A percentile compares a stretch with the other conserved stretches of the same genome.
phyloP scores from a whole-genome alignment of 495 filamentous ascomycete genomes.

The Evernia prunastri region DNA sequence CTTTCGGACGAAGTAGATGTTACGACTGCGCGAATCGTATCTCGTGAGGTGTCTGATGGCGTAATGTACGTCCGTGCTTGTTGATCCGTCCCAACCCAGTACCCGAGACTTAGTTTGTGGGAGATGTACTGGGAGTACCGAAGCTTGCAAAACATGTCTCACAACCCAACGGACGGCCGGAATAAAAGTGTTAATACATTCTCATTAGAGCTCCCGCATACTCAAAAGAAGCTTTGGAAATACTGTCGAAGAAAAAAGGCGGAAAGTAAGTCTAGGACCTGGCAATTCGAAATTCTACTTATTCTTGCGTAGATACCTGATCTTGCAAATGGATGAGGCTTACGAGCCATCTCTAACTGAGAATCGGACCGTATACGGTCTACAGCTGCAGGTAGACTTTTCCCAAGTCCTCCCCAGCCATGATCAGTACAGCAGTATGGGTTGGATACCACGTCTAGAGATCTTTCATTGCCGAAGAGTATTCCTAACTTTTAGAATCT shows the following conservation, averaged over 20 bases:
- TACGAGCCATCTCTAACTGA: constrained; percentile 74
- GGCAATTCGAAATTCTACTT: background rate
- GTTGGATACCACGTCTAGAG: background rate
- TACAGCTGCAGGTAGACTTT: constrained; percentile 51
- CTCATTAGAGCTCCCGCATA: constrained; percentile 58
- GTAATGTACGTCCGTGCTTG: background rate
- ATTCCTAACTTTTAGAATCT: background rate
- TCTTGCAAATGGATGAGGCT: constrained; percentile 76
- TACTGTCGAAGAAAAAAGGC: constrained; percentile 96
- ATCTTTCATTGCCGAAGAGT: background rate
- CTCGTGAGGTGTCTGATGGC: constrained; percentile 87
- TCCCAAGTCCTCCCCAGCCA: background rate
- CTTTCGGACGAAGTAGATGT: constrained; percentile 84
- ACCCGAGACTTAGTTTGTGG: background rate
- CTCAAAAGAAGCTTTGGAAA: constrained; percentile 73
- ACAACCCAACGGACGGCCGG: too few species aligned
- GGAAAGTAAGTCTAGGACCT: constrained; percentile 53
- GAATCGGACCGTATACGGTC: constrained; percentile 78
- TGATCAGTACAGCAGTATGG: background rate
- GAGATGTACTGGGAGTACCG: background rate
- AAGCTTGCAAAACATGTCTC: background rate
- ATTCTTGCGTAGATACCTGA: constrained; percentile 35
- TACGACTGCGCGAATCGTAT: constrained; percentile 75
- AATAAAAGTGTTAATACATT: background rate
- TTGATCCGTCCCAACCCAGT: background rate